A percentile compares a stretch with the other conserved stretches of the same genome.
These are phyloP conservation scores for Chlamydomonas applanata DNA, from an alignment of 139 green algal genomes.

Conservation along the genomic window DNA sequence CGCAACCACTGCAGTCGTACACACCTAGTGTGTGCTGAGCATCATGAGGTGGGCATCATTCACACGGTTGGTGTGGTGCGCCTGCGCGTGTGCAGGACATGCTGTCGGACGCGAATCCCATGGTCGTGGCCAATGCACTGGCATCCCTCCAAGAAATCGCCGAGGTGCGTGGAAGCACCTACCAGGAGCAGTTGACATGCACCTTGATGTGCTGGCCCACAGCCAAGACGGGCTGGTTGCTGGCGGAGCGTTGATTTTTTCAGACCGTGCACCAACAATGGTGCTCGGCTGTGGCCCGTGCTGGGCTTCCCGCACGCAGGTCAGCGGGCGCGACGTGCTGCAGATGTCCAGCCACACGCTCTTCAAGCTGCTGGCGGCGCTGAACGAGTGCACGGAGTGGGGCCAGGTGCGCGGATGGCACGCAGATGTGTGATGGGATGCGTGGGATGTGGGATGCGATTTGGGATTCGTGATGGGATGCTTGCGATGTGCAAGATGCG, in stretches of 20 bases:
- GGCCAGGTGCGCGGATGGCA: slow-evolving; percentile 66
- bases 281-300: too few relatives aligned
- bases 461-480: not conserved
- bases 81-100: slow-evolving; percentile 68
- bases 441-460: not conserved
- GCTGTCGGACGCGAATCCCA: slow-evolving; percentile 95
- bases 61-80: not conserved
- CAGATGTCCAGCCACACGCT: slow-evolving; percentile 75
- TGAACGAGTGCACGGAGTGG: slow-evolving; percentile 99
- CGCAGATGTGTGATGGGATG: not conserved
- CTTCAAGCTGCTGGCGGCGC: slow-evolving; percentile 93
- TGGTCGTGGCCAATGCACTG: slow-evolving; percentile 98
- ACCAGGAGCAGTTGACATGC: too few relatives aligned
- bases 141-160: slow-evolving; percentile 84
- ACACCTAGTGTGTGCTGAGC: not conserved
- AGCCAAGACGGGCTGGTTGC: too few relatives aligned
- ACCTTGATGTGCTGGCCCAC: too few relatives aligned
- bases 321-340: slow-evolving; percentile 19
- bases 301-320: too few relatives aligned
- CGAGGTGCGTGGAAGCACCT: slow-evolving; percentile 2
- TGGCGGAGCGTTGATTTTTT: too few relatives aligned
- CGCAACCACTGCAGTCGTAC: not conserved
- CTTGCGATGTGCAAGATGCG: not conserved
- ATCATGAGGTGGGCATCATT: not conserved
- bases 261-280: too few relatives aligned